Evolutionary conservation across 1,139 yeast species (phyloP).

Genomic region (Pichia sp.): DNA sequence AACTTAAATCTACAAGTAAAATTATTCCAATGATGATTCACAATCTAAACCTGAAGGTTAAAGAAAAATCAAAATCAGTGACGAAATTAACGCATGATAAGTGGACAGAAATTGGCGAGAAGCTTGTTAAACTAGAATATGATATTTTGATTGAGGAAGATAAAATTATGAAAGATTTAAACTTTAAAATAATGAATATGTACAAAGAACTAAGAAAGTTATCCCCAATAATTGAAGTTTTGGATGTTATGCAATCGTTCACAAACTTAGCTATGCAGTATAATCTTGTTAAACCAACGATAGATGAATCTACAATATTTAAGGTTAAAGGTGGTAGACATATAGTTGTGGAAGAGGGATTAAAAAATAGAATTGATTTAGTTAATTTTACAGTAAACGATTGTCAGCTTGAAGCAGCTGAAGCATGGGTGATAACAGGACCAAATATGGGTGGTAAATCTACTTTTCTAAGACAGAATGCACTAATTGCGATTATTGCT

Average conservation of each 20-base stretch:
- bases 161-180: constrained; percentile 38
- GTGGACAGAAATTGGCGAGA: constrained; percentile 34
- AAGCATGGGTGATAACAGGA: constrained; percentile 77
- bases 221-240: constrained; percentile 47
- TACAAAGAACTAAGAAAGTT: constrained; percentile 38
- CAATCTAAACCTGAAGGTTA: constrained; percentile 12
- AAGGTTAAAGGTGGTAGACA: constrained; percentile 65
- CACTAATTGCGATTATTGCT: constrained; percentile 74
- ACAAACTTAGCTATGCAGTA: constrained; percentile 63
- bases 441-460: constrained; percentile 99
- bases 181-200: constrained; percentile 34
- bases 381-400: constrained; percentile 61
- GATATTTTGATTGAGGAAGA: constrained; percentile 37
- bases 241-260: constrained; percentile 73
- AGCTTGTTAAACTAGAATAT: constrained; percentile 20
- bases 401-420: constrained; percentile 37
- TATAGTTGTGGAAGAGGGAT: constrained; percentile 78
- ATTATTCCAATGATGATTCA: constrained; percentile 15
- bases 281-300: constrained; percentile 57
- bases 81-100: constrained; percentile 23
- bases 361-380: constrained; percentile 37
- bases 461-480: constrained; percentile 82
- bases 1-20: constrained; percentile 26
- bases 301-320: constrained; percentile 43
- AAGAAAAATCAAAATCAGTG: constrained; percentile 23